A percentile compares a stretch with the other conserved stretches of the same genome.
These are phyloP conservation scores for Alternaria conjuncta DNA, from an alignment of 2,329 filamentous ascomycete genomes.

Conservation along the genomic window DNA sequence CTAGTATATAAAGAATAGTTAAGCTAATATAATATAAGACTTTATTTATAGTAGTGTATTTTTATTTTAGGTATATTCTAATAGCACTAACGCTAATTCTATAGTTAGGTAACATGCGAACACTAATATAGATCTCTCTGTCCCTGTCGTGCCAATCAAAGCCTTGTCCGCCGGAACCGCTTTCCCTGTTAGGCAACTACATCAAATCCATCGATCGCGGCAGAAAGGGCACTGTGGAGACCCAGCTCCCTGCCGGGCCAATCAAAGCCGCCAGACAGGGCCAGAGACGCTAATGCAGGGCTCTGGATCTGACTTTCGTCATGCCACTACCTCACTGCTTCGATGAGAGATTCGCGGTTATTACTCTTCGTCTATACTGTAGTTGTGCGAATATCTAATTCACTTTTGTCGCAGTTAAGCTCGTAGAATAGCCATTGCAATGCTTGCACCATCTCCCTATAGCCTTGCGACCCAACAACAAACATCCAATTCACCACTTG, in stretches of 20 bases:
- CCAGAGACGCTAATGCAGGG: conserved; percentile 14
- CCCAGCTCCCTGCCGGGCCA: background rate
- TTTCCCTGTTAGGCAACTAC: background rate
- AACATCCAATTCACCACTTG: background rate
- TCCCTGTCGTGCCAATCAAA: no score
- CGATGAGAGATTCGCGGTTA: background rate
- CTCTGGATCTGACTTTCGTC: background rate
- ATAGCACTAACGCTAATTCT: no score
- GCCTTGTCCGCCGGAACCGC: no score
- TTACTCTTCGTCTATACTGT: background rate
- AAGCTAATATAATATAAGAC: no score
- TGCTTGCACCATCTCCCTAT: background rate
- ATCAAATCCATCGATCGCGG: background rate
- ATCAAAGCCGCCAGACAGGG: background rate
- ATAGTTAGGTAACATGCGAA: no score
- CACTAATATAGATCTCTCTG: no score
- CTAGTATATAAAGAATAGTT: no score
- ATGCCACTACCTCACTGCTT: background rate
- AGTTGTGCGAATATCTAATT: background rate
- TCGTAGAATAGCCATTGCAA: background rate
- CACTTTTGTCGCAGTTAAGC: background rate
- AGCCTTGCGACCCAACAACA: background rate
- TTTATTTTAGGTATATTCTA: no score
- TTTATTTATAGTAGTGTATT: no score
- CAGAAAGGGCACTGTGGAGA: background rate